phyloP scores from a whole-genome alignment of 2,329 filamentous ascomycete genomes.

The Botrytis fragariae region DNA sequence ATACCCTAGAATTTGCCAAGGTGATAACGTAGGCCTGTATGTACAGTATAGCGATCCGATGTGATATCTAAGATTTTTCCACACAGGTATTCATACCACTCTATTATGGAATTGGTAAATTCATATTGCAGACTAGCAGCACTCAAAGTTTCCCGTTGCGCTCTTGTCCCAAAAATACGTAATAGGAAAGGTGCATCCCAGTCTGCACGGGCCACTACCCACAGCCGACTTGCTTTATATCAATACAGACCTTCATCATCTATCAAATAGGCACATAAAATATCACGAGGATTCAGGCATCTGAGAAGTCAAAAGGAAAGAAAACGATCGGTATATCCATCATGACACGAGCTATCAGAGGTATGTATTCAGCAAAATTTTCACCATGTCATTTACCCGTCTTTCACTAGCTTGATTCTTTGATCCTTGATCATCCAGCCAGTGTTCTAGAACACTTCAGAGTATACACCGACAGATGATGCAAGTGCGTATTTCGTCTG shows the following conservation, averaged over 20 bases:
- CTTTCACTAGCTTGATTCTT: neutral
- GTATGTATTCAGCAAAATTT: conserved; percentile 38
- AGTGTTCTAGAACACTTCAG: neutral
- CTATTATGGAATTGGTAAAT: neutral
- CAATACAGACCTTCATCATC: neutral
- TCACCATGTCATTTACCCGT: neutral
- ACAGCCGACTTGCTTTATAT: neutral
- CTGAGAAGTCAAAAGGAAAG: neutral
- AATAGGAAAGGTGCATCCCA: neutral
- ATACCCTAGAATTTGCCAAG: neutral
- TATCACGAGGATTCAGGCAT: neutral
- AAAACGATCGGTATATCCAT: neutral
- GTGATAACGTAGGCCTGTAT: neutral
- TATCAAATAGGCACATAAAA: neutral
- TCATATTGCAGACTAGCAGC: neutral
- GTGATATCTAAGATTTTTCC: neutral
- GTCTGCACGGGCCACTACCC: neutral
- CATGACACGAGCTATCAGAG: conserved; percentile 59
- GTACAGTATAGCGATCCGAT: neutral
- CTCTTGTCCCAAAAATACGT: neutral
- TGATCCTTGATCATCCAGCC: neutral
- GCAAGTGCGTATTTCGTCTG: neutral
- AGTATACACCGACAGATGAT: neutral
- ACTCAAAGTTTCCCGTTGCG: neutral
- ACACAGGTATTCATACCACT: neutral